Evolutionary conservation across 371 early-diverging fungal genomes (phyloP), one percentile per base, ranked within the genome.

Genomic region (Rhizopus stolonifer): DNA sequence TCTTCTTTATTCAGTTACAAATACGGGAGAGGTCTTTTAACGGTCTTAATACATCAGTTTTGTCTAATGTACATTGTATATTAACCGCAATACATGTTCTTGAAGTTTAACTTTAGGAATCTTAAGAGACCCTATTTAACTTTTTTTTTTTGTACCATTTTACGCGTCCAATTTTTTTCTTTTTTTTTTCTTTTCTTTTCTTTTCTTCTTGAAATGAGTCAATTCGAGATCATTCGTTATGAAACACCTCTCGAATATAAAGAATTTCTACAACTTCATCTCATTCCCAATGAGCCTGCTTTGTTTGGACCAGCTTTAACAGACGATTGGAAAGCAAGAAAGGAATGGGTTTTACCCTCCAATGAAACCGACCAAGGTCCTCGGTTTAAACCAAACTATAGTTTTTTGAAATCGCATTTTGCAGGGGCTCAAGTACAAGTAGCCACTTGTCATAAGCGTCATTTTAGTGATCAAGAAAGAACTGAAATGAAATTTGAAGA

Each of bases 381-480:
- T 8, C 17, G 18, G 21, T 54, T 21, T 40, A 49, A 57, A 46
- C 83, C 83, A 13, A 60, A 80, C 46, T 77, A 68, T 49, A 58
- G 40, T 0, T 67, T 65, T 15, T 54, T 82, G 13, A 8, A 49
- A 0, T 29, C 60, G 10, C 58, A 61, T 8, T 81, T 69, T 38
- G 70, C 70, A 1, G 22, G 54, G 1, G 67, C 77, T 5, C 32
- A 60, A 21, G 87, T 84, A 5, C 76, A 65, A 21, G 85, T 88
- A 0, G 85, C 88, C 4, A 72, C 76, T 23, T 86, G 88, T 34
- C 58, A 67, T 23, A 64, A 59, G 29, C 73, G 72, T 4, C 76
- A 81, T 14, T 85, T 83, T 46, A 79, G 79, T 1, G 87, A 86
- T 62, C 86, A 86, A 52, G 69, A 74, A 54, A 69, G 88, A 29